Evolutionary conservation across 129 eudicot species (phyloP).

Genomic region (Flaveria linearis): DNA sequence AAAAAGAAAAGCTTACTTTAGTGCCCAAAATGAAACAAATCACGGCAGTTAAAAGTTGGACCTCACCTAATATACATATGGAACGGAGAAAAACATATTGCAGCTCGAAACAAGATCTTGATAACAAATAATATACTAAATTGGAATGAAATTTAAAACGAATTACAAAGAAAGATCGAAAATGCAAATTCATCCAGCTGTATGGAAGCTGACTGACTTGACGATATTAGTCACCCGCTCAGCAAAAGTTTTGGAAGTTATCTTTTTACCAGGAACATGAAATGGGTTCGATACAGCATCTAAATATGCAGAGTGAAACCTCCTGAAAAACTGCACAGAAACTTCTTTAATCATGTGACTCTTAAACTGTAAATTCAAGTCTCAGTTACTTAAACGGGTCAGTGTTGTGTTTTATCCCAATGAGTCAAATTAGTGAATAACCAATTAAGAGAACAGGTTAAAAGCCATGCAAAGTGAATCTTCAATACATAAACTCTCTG

Average conservation of each 20-base stretch:
- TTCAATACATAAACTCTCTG: too few species aligned
- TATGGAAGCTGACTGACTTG: slow-evolving; percentile 76
- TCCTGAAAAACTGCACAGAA: slow-evolving; percentile 69
- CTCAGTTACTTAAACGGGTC: too few species aligned
- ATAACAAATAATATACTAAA: not conserved
- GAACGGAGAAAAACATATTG: not conserved
- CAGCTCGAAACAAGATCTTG: not conserved
- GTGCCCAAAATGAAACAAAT: not conserved
- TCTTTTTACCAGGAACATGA: slow-evolving; percentile 97
- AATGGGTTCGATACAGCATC: slow-evolving; percentile 98
- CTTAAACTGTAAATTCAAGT: too few species aligned
- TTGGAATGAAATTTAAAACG: not conserved
- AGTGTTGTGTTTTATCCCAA: too few species aligned
- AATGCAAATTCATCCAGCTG: slow-evolving; percentile 43
- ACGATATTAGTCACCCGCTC: slow-evolving; percentile 82
- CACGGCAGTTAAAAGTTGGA: not conserved
- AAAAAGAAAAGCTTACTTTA: not conserved
- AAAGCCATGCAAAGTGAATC: too few species aligned
- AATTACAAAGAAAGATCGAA: not conserved
- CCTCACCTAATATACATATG: too few species aligned
- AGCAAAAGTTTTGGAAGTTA: slow-evolving; percentile 79
- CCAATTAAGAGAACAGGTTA: too few species aligned
- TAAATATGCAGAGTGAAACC: slow-evolving; percentile 91
- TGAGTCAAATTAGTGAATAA: too few species aligned
- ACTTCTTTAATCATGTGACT: not conserved